Evolutionary conservation across 202 grass and related monocot species (phyloP).

Genomic region (Cymbopogon flexuosus): DNA sequence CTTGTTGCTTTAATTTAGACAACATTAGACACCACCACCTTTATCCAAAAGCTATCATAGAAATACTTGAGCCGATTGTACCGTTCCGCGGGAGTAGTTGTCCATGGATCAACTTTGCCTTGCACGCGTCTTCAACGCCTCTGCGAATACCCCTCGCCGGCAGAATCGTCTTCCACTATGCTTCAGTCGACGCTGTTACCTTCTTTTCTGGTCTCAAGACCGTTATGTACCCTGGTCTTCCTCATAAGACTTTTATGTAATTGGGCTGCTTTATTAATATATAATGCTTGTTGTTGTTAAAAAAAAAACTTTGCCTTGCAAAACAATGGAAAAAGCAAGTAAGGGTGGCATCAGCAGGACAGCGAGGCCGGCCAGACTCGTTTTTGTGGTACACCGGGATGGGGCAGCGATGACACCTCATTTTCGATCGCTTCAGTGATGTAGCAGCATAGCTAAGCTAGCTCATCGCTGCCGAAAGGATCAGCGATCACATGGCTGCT

Average conservation of each 20-base stretch:
- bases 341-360: slow-evolving; percentile 27
- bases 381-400: not conserved
- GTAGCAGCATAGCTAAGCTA: not conserved
- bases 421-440: not conserved
- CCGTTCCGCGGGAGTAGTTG: slow-evolving; percentile 17
- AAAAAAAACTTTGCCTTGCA: not conserved
- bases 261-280: too few species aligned
- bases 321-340: slow-evolving; percentile 12
- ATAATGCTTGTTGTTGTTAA: too few species aligned
- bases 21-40: slow-evolving; percentile 1
- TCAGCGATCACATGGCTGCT: not conserved
- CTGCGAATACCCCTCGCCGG: too few species aligned
- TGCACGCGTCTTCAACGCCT: not conserved
- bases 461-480: slow-evolving; percentile 15
- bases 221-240: too few species aligned
- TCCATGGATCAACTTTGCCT: slow-evolving; percentile 18
- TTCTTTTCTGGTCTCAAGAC: too few species aligned
- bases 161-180: too few species aligned
- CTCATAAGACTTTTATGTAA: too few species aligned
- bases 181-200: too few species aligned
- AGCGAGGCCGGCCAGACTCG: slow-evolving; percentile 14
- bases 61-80: slow-evolving; percentile 11
- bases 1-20: not conserved
- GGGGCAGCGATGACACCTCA: slow-evolving; percentile 13
- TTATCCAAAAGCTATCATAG: slow-evolving; percentile 5